Evolutionary conservation across 2,329 filamentous ascomycete genomes (phyloP).

Genomic region (Colletotrichum kahawae): DNA sequence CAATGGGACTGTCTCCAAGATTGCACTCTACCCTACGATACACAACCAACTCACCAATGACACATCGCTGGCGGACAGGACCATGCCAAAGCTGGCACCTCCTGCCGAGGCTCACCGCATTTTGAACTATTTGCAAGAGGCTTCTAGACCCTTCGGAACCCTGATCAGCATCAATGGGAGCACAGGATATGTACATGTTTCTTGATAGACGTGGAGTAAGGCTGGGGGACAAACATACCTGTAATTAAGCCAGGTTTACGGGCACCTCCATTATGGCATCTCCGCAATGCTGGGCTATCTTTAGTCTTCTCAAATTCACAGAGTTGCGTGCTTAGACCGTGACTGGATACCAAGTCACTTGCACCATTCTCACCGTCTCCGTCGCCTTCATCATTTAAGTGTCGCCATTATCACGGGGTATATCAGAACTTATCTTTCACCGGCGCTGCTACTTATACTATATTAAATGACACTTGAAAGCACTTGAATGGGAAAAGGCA

Average conservation of each 20-base stretch:
- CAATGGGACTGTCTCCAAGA: not conserved
- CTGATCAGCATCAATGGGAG: accelerated
- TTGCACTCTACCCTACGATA: not conserved
- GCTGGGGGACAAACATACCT: too few relatives aligned
- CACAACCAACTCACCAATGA: not conserved
- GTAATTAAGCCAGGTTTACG: too few relatives aligned
- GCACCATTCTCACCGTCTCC: accelerated
- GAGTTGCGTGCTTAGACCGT: not conserved
- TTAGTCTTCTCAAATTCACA: accelerated
- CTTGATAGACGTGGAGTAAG: not conserved
- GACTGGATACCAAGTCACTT: not conserved
- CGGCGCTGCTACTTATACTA: too few relatives aligned
- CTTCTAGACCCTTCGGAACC: accelerated
- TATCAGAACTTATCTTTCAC: not conserved
- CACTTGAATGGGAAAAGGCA: accelerated
- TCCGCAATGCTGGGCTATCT: accelerated
- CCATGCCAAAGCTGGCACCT: not conserved
- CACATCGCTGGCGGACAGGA: not conserved
- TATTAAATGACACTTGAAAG: not conserved
- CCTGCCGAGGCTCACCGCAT: not conserved
- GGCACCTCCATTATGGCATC: too few relatives aligned
- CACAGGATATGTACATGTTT: not conserved
- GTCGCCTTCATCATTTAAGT: accelerated
- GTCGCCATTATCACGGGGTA: accelerated
- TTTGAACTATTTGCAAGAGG: not conserved